phyloP scores from a whole-genome alignment of 306 rosid species.

The Castanea sativa region DNA sequence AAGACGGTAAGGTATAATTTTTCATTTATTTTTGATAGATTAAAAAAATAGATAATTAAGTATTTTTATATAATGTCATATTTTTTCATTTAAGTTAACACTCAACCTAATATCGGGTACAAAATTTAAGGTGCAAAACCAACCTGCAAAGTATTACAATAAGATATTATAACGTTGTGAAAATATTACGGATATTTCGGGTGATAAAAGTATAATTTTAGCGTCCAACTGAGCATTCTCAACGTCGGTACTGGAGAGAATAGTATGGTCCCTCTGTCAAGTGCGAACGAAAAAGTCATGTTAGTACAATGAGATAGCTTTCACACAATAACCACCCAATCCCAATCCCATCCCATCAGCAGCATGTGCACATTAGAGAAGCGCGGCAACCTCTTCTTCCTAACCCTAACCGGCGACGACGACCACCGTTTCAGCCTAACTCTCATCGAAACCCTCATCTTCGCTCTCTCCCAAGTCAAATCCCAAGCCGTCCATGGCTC shows the following conservation, averaged over 20 bases:
- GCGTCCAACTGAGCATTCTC: too few relatives aligned
- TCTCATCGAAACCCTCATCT: constrained; percentile 46
- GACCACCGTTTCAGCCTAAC: constrained; percentile 58
- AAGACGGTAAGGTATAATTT: rapidly evolving
- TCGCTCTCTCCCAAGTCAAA: constrained; percentile 35
- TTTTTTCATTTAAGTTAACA: rapidly evolving
- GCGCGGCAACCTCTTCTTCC: constrained; percentile 51
- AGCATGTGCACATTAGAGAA: constrained; percentile 70
- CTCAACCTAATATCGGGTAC: rapidly evolving
- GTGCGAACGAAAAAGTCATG: too few relatives aligned
- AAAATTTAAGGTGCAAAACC: too few relatives aligned
- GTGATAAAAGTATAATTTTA: too few relatives aligned
- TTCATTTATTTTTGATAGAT: too few relatives aligned
- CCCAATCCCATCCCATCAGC: background rate
- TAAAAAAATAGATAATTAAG: rapidly evolving
- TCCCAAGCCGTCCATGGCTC: constrained; percentile 54
- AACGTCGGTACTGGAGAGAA: too few relatives aligned
- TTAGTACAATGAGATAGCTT: too few relatives aligned
- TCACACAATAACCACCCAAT: too few relatives aligned
- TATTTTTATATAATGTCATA: rapidly evolving
- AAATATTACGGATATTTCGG: too few relatives aligned
- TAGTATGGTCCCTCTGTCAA: too few relatives aligned
- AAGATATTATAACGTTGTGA: too few relatives aligned
- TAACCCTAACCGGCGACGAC: constrained; percentile 55
- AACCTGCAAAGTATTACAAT: too few relatives aligned